Base-by-base conservation (phyloP, 352 stramenopile genomes). In the Globisporangium okanoganense region DNA sequence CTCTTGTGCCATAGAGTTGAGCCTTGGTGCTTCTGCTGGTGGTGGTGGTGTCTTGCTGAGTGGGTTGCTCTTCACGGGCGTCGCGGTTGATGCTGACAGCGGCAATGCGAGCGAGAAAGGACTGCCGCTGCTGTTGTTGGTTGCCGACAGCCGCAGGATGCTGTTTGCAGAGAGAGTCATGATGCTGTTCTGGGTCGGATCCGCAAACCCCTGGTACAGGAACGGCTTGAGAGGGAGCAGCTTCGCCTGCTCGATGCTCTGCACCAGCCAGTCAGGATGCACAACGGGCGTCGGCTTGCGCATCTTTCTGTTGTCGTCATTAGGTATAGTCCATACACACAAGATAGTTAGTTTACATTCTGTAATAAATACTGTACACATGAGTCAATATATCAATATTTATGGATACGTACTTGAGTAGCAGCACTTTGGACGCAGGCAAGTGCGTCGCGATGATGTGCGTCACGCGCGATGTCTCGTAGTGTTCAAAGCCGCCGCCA, bases 181-280 rank as follows among this genome's bases (percentile, higher is more conserved):
- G 4, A 92, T 51, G 27, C 62, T 83, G 29, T 44, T 71, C 59
- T 94, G 82, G 14, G 75, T 90, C 38, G 75, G 74, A 65, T 97
- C 87, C 10, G 62, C 65, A 56, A 97, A 91, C 20, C 92, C 87
- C 29, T 80, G 50, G 29, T 97, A 83, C 18, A 98, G 68, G 67
- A 98, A 98, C 35, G 80, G 61, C 50, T 81, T 77, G 64, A 92
- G 60, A 0, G 87, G 76, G 6, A 97, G 65, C 52, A 97, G 52
- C 22, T 61, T 79, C 22, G 78, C 70, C 36, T 82, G 67, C 41
- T 88, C 66, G 14, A 98, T 86, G 68, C 90, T 94, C 59, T 97
- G 86, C 9, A 94, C 70, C 61, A 98, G 95, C 95, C 95, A 98
- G 22, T 95, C 71, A 0, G 95, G 95, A 54, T 87, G 72, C 25